phyloP scores from a whole-genome alignment of 371 early-diverging fungal species.

The Mortierella sp. region DNA sequence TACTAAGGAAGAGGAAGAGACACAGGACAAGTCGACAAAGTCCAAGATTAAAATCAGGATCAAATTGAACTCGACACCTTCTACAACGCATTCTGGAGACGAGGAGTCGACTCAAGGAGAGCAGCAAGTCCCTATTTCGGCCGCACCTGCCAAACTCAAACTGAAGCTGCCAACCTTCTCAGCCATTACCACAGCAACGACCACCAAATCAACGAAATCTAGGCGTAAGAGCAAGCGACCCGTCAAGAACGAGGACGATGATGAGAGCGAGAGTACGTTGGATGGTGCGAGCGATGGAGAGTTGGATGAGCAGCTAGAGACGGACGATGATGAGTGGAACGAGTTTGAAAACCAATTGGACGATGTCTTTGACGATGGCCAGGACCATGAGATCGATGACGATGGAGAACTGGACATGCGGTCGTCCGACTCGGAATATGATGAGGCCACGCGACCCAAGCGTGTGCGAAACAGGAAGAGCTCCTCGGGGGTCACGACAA shows the following conservation, averaged over 20 bases:
- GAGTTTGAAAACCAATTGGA: conserved; percentile 45
- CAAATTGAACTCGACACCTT: conserved; percentile 44
- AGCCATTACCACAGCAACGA: conserved; percentile 11
- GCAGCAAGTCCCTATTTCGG: conserved; percentile 24
- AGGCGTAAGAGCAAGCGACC: not conserved
- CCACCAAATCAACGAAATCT: conserved; percentile 1
- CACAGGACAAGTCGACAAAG: not conserved
- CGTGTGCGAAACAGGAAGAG: conserved; percentile 8
- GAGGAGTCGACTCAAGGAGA: conserved; percentile 23
- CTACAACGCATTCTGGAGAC: conserved; percentile 33
- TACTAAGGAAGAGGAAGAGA: conserved; percentile 21
- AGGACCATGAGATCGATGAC: conserved; percentile 10
- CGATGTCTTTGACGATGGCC: conserved; percentile 33
- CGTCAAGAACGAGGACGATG: not conserved
- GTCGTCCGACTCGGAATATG: conserved; percentile 50
- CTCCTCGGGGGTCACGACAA: not conserved
- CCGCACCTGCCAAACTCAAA: conserved; percentile 24
- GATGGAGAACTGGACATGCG: conserved; percentile 27
- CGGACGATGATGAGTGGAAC: conserved; percentile 48
- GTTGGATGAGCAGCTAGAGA: conserved; percentile 13
- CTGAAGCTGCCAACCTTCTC: conserved; percentile 25
- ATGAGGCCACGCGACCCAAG: conserved; percentile 13
- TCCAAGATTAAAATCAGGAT: conserved; percentile 28
- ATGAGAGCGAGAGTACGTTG: conserved; percentile 17
- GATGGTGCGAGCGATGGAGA: conserved; percentile 22